Conservation (phyloP, 2,329 filamentous ascomycete species). For the Phialocephala sp. region DNA sequence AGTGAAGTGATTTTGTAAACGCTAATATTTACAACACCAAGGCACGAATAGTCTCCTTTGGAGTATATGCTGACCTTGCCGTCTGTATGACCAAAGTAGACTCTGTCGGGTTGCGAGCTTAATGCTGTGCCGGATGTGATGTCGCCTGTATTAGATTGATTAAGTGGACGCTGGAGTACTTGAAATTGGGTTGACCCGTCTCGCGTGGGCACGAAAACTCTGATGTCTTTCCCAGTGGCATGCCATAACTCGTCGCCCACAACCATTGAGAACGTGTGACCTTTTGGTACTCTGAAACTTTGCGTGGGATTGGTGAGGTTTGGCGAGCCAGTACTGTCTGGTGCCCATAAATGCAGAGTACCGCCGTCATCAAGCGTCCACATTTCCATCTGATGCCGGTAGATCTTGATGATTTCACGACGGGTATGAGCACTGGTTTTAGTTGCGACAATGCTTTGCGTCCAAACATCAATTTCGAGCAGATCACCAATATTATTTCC, state of each 20-base stretch:
- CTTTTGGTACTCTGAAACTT: conserved; percentile 78
- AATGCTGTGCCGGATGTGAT: conserved; percentile 83
- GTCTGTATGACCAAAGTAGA: conserved; percentile 91
- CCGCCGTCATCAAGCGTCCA: conserved; percentile 95
- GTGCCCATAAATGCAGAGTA: conserved; percentile 84
- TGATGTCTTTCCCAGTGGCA: conserved; percentile 83
- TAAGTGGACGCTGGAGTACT: conserved; percentile 72
- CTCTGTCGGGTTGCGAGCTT: conserved; percentile 74
- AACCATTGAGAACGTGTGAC: conserved; percentile 87
- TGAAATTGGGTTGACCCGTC: conserved; percentile 75
- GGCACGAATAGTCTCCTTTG: conserved; percentile 71
- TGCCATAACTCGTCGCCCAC: conserved; percentile 88
- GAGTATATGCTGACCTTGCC: conserved; percentile 97
- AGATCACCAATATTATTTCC: conserved; percentile 89
- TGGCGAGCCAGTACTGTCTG: conserved; percentile 73
- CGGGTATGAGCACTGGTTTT: conserved; percentile 77
- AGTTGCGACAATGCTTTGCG: conserved; percentile 71
- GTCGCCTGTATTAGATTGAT: conserved; percentile 77
- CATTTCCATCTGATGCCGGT: conserved; percentile 84
- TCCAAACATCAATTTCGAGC: conserved; percentile 82
- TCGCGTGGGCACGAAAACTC: conserved; percentile 77
- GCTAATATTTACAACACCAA: conserved; percentile 85
- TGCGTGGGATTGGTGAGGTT: conserved; percentile 75
- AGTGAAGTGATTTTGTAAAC: conserved; percentile 94
- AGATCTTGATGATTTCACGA: conserved; percentile 82